Percentiles rank a stretch among this genome's conserved stretches.
These are phyloP conservation scores for Populus davidiana DNA, from an alignment of 345 rosid species.

Conservation along the genomic window DNA sequence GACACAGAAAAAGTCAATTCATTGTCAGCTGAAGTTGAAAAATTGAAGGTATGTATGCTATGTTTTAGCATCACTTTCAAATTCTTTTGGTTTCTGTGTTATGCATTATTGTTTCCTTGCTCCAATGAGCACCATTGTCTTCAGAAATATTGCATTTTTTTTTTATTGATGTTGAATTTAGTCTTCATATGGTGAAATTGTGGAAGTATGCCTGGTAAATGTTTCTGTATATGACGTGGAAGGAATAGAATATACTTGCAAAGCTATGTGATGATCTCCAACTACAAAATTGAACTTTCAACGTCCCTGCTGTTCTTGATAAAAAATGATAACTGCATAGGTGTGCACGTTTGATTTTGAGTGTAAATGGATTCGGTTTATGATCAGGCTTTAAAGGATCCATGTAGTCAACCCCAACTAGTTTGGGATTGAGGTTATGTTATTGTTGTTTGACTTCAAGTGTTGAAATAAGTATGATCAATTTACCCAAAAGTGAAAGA, in stretches of 20 bases:
- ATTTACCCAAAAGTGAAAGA: too few species aligned
- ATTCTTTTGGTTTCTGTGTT: background rate
- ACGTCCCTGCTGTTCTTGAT: background rate
- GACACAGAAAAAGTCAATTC: constrained; percentile 54
- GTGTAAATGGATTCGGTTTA: too few species aligned
- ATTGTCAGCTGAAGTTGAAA: constrained; percentile 52
- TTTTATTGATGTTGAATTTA: background rate
- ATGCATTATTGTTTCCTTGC: background rate
- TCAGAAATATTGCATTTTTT: background rate
- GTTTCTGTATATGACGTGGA: background rate
- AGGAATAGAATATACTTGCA: background rate
- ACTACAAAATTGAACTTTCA: background rate
- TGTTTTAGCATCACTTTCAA: background rate
- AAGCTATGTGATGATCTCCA: too few species aligned
- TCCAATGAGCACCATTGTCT: background rate
- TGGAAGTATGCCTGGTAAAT: background rate
- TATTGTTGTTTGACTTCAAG: too few species aligned
- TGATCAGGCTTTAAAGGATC: background rate
- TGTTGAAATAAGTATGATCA: too few species aligned
- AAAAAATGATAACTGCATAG: background rate
- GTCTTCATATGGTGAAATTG: background rate
- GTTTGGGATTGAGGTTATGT: too few species aligned
- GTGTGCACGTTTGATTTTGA: background rate
- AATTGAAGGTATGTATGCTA: constrained; percentile 42
- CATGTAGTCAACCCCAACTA: too few species aligned